phyloP scores from a whole-genome alignment of 2,329 filamentous ascomycete genomes.

The Pestalotiopsis sp. region DNA sequence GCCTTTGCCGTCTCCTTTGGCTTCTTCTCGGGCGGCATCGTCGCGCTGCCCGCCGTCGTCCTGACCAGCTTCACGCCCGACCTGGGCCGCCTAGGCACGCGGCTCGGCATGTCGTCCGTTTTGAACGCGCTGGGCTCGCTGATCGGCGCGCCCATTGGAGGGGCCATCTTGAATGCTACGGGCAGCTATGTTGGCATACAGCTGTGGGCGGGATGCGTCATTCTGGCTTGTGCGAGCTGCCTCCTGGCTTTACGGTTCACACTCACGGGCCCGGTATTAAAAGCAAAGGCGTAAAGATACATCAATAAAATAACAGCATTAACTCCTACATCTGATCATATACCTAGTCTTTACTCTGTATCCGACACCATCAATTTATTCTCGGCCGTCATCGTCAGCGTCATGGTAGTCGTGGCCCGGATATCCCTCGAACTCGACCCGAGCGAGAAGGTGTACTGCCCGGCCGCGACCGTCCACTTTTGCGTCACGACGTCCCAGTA shows the following conservation, averaged over 20 bases:
- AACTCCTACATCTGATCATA: background rate
- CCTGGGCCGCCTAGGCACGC: conserved; percentile 35
- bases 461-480: conserved; percentile 58
- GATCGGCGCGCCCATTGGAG: conserved; percentile 51
- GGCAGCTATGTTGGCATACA: conserved; percentile 32
- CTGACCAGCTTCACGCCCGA: conserved; percentile 26
- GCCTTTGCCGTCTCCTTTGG: conserved; percentile 48
- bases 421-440: conserved; percentile 3
- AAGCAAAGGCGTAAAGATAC: conserved; percentile 17
- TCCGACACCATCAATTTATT: background rate
- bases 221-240: conserved; percentile 24
- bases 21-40: conserved; percentile 47
- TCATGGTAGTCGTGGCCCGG: background rate
- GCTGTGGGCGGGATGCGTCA: conserved; percentile 30
- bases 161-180: conserved; percentile 43
- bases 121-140: conserved; percentile 50
- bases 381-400: background rate
- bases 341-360: too few species aligned
- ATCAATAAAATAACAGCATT: background rate
- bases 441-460: conserved; percentile 22
- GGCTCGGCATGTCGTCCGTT: conserved; percentile 45
- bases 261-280: conserved; percentile 19
- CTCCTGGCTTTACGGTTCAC: conserved; percentile 19
- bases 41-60: conserved; percentile 44
- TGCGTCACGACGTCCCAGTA: conserved; percentile 64